Evolutionary conservation across 2,329 filamentous ascomycete species (phyloP).

Genomic region (Oidium heveae): DNA sequence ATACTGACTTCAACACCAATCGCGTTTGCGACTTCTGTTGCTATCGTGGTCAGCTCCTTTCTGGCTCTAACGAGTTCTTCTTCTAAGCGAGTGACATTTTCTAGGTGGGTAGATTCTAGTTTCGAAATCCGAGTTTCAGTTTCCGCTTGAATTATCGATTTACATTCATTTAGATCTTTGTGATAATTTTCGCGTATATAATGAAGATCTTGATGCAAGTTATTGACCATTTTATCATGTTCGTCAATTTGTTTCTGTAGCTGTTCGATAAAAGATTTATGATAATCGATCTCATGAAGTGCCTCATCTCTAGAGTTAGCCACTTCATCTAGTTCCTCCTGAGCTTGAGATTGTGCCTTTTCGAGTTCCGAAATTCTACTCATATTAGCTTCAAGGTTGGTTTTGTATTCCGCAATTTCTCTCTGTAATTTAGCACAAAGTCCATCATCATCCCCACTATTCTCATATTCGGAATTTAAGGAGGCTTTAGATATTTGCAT

Average conservation of each 20-base stretch:
- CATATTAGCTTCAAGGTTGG: slow-evolving; percentile 41
- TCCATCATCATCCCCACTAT: neutral
- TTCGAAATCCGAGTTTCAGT: slow-evolving; percentile 31
- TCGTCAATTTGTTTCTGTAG: slow-evolving; percentile 33
- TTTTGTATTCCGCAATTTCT: slow-evolving; percentile 63
- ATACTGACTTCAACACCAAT: slow-evolving; percentile 37
- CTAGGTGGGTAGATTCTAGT: slow-evolving; percentile 34
- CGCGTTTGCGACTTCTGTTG: slow-evolving; percentile 34
- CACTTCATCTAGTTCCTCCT: slow-evolving; percentile 41
- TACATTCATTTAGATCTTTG: slow-evolving; percentile 24
- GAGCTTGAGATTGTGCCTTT: slow-evolving; percentile 38
- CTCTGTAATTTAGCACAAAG: slow-evolving; percentile 32
- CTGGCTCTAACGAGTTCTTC: slow-evolving; percentile 38
- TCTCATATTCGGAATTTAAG: slow-evolving; percentile 8
- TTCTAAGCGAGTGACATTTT: slow-evolving; percentile 29
- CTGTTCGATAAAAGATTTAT: slow-evolving; percentile 21
- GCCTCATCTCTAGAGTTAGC: slow-evolving; percentile 27
- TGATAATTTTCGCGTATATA: slow-evolving; percentile 24
- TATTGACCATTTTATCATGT: slow-evolving; percentile 31
- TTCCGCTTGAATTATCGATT: slow-evolving; percentile 24
- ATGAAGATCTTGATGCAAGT: slow-evolving; percentile 25
- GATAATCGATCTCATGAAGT: slow-evolving; percentile 18
- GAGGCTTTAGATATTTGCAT: slow-evolving; percentile 19
- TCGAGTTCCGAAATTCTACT: slow-evolving; percentile 51
- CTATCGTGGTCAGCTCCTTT: slow-evolving; percentile 37